Conservation (phyloP, 2,329 filamentous ascomycete genomes). For the Fusarium torreyae region DNA sequence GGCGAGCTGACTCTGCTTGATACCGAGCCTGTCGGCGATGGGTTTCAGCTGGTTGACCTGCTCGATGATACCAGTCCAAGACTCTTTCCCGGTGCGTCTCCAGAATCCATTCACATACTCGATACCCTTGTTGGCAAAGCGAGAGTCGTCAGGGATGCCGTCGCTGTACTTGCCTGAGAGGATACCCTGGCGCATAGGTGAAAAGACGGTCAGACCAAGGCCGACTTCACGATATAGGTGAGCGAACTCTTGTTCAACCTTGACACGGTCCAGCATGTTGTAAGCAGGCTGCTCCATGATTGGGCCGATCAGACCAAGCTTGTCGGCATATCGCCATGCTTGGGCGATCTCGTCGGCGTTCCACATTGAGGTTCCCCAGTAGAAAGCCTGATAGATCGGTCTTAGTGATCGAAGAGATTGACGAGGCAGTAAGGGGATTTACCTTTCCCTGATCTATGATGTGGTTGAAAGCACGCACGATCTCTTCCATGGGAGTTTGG, state of each 20-base stretch:
- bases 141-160: slow-evolving; percentile 72
- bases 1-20: slow-evolving; percentile 70
- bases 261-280: slow-evolving; percentile 73
- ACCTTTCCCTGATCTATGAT: slow-evolving; percentile 73
- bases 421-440: neutral
- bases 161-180: slow-evolving; percentile 78
- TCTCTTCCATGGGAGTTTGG: slow-evolving; percentile 79
- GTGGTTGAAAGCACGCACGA: slow-evolving; percentile 79
- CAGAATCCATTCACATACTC: slow-evolving; percentile 69
- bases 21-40: slow-evolving; percentile 75
- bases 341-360: slow-evolving; percentile 75
- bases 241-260: slow-evolving; percentile 75
- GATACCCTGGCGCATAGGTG: slow-evolving; percentile 70
- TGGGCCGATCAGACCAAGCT: slow-evolving; percentile 73
- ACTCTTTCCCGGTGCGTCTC: slow-evolving; percentile 65
- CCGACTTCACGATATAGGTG: slow-evolving; percentile 73
- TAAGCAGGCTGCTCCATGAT: slow-evolving; percentile 78
- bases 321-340: slow-evolving; percentile 73
- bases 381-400: slow-evolving; percentile 67
- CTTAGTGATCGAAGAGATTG: neutral
- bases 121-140: slow-evolving; percentile 69
- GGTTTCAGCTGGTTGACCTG: slow-evolving; percentile 72
- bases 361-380: slow-evolving; percentile 81
- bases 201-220: slow-evolving; percentile 75
- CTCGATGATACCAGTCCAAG: slow-evolving; percentile 70